Percentiles rank a stretch among this genome's conserved stretches.
Evolutionary conservation across 140 eudicot species (phyloP).

Genomic region (Erigeron philadelphicus): DNA sequence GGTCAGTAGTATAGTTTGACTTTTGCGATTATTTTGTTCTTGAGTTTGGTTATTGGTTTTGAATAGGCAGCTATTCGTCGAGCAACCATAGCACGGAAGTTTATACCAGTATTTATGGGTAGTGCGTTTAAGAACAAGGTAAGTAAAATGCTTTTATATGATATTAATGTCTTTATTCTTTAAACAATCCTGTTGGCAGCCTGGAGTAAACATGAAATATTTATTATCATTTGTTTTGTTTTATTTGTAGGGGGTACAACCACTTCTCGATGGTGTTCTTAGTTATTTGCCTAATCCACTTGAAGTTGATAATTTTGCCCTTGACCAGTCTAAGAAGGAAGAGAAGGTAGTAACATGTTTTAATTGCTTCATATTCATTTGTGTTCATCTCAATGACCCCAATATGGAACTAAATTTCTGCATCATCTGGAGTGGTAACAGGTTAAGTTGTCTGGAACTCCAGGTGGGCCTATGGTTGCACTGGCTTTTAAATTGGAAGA

Average conservation of each 20-base stretch:
- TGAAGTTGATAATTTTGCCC: conserved; percentile 90
- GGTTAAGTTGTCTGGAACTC: conserved; percentile 78
- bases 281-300: conserved; percentile 81
- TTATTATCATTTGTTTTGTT: conserved; percentile 1
- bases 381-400: background rate
- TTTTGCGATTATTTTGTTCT: conserved; percentile 6
- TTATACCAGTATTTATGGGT: conserved; percentile 98
- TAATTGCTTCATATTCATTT: background rate
- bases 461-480: conserved; percentile 89
- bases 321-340: conserved; percentile 84
- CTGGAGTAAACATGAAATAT: background rate
- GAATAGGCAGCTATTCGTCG: conserved; percentile 87
- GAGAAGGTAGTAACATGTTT: conserved; percentile 56
- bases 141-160: conserved; percentile 9
- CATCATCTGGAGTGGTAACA: conserved; percentile 23
- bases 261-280: conserved; percentile 93
- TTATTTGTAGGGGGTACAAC: conserved; percentile 74
- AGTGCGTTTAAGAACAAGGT: conserved; percentile 99
- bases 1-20: background rate
- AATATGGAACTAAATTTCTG: conserved; percentile 11
- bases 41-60: conserved; percentile 5
- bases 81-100: conserved; percentile 77
- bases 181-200: background rate
- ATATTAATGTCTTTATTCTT: background rate
- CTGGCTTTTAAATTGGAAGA: conserved; percentile 95